A percentile compares a stretch with the other conserved stretches of the same genome.
Conservation (phyloP, 2,329 filamentous ascomycete genomes). For the Aspergillus viridinutans region DNA sequence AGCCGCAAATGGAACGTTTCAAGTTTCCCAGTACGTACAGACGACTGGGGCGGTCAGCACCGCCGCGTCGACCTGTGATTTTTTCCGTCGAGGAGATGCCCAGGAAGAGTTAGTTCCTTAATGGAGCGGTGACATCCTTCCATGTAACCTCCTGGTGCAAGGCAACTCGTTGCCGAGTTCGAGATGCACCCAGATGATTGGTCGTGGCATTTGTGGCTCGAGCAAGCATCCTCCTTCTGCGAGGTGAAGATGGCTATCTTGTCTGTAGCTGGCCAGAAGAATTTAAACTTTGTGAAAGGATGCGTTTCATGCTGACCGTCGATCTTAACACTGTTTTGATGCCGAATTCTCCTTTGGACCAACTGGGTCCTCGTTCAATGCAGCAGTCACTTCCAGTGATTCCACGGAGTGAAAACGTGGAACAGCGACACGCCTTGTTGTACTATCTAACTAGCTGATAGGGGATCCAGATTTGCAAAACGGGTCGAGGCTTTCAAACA, state of each 20-base stretch:
- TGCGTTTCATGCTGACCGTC: not conserved
- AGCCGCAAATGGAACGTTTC: constrained; percentile 3
- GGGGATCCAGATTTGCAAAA: not conserved
- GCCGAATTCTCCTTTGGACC: not conserved
- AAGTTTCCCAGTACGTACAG: not conserved
- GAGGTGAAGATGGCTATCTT: not conserved
- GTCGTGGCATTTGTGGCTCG: not conserved
- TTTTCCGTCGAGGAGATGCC: not conserved
- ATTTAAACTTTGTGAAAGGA: not conserved
- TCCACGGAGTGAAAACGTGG: not conserved
- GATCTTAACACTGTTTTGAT: not conserved
- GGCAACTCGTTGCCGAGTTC: not conserved
- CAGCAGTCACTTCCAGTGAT: not conserved
- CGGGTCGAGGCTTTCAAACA: not conserved
- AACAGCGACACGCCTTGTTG: not conserved
- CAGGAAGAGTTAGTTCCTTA: constrained; percentile 1
- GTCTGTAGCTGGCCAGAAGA: not conserved
- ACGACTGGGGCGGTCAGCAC: not conserved
- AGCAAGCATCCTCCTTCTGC: not conserved
- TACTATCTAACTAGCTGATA: not conserved
- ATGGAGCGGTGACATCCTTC: constrained; percentile 3
- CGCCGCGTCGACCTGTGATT: not conserved
- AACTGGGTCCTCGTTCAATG: not conserved
- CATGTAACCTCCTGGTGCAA: not conserved
- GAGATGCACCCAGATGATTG: not conserved